Conservation (phyloP, 2,329 filamentous ascomycete genomes). For the Alternaria infectoria region DNA sequence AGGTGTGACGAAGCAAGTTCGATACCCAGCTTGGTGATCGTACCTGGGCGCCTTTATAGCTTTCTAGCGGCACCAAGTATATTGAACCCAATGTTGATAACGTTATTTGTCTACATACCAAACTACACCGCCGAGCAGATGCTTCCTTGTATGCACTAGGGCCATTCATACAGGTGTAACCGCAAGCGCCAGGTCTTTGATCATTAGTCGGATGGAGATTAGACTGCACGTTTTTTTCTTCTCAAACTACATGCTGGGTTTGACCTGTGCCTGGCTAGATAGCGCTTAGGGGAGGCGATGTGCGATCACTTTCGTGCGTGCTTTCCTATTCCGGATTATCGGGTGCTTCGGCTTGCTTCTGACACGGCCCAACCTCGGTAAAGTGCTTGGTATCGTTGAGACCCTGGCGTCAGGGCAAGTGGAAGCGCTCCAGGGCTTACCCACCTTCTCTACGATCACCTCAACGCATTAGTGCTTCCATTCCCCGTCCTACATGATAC, state of each 20-base stretch:
- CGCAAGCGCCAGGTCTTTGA: neutral
- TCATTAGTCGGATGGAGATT: neutral
- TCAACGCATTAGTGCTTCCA: neutral
- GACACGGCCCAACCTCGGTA: neutral
- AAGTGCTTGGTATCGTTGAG: neutral
- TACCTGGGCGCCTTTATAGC: neutral
- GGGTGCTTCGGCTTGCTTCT: neutral
- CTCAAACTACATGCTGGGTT: neutral
- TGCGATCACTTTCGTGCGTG: neutral
- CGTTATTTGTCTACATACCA: neutral
- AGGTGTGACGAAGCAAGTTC: neutral
- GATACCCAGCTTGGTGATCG: neutral
- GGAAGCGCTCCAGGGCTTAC: neutral
- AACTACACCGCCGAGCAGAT: neutral
- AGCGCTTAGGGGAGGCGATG: neutral
- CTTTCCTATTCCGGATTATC: neutral
- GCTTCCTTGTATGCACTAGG: neutral
- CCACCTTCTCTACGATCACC: neutral
- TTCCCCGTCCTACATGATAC: neutral
- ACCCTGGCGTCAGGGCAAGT: neutral
- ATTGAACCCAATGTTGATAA: neutral
- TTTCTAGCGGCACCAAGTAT: neutral
- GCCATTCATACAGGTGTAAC: neutral
- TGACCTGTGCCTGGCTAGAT: neutral
- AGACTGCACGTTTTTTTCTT: neutral